Conservation (phyloP, 768 basidiomycete genomes). For the Russula olivacea region DNA sequence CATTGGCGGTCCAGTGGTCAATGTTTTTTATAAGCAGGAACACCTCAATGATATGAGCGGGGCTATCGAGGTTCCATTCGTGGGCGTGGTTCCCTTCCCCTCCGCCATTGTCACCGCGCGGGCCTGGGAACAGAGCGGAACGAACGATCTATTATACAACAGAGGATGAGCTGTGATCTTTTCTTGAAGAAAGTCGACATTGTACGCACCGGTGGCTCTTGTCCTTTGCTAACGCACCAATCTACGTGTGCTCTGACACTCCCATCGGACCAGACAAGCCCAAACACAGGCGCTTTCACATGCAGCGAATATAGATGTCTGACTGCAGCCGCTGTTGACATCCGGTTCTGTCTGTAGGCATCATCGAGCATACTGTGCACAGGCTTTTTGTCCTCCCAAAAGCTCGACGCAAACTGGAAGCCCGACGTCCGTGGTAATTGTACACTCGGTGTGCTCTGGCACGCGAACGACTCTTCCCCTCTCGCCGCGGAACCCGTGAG, state of each 20-base stretch:
- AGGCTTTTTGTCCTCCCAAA: constrained; percentile 60
- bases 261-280: constrained; percentile 49
- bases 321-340: constrained; percentile 45
- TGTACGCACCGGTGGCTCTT: constrained; percentile 9
- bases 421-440: constrained; percentile 42
- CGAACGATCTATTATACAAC: constrained; percentile 36
- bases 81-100: constrained; percentile 34
- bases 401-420: constrained; percentile 49
- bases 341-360: constrained; percentile 54
- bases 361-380: constrained; percentile 43
- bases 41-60: constrained; percentile 43
- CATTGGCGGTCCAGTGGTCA: constrained; percentile 44
- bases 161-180: not conserved
- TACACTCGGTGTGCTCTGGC: constrained; percentile 45
- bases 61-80: constrained; percentile 45
- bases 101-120: constrained; percentile 19
- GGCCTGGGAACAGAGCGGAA: constrained; percentile 44
- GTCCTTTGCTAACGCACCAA: constrained; percentile 37
- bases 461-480: constrained; percentile 44
- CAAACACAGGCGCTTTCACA: constrained; percentile 45
- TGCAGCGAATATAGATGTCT: constrained; percentile 47
- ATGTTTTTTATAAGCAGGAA: constrained; percentile 50
- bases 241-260: constrained; percentile 50
- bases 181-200: not conserved
- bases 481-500: constrained; percentile 35